These are phyloP conservation scores for Metarhizium anisopliae DNA, from an alignment of 2,329 filamentous ascomycete species.

Conservation along the genomic window DNA sequence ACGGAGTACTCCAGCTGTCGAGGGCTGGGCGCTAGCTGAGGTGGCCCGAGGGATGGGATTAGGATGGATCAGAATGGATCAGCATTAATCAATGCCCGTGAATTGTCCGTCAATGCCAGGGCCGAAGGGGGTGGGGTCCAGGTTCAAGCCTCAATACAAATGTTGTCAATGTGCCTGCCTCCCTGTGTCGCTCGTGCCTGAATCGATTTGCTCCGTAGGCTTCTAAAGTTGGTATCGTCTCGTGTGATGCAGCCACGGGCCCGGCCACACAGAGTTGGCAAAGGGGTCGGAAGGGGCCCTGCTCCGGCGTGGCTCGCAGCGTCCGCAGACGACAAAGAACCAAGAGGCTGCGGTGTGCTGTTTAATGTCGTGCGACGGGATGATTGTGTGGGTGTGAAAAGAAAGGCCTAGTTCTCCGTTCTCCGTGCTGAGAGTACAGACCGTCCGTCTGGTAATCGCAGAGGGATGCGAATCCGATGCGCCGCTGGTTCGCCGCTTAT, in stretches of 20 bases:
- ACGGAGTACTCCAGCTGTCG: not conserved
- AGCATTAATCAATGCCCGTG: not conserved
- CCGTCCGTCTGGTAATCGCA: too few relatives aligned
- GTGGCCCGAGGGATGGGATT: not conserved
- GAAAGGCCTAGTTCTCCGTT: too few relatives aligned
- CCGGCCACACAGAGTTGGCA: too few relatives aligned
- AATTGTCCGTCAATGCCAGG: not conserved
- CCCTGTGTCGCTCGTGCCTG: not conserved
- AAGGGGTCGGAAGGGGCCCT: too few relatives aligned
- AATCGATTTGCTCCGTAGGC: not conserved
- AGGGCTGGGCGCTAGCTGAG: not conserved
- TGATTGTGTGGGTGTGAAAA: too few relatives aligned
- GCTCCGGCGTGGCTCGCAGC: too few relatives aligned
- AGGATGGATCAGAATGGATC: not conserved
- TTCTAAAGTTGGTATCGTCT: too few relatives aligned
- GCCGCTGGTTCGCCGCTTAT: not conserved
- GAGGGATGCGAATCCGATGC: not conserved
- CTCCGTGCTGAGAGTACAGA: too few relatives aligned
- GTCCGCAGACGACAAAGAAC: too few relatives aligned
- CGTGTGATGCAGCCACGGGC: too few relatives aligned
- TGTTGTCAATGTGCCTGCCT: not conserved
- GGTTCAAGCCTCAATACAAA: not conserved
- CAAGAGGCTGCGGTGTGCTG: too few relatives aligned
- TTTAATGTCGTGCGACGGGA: too few relatives aligned
- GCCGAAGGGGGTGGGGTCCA: not conserved